Evolutionary conservation across 495 filamentous ascomycete genomes (phyloP).

Genomic region (Aspergillus affinis): DNA sequence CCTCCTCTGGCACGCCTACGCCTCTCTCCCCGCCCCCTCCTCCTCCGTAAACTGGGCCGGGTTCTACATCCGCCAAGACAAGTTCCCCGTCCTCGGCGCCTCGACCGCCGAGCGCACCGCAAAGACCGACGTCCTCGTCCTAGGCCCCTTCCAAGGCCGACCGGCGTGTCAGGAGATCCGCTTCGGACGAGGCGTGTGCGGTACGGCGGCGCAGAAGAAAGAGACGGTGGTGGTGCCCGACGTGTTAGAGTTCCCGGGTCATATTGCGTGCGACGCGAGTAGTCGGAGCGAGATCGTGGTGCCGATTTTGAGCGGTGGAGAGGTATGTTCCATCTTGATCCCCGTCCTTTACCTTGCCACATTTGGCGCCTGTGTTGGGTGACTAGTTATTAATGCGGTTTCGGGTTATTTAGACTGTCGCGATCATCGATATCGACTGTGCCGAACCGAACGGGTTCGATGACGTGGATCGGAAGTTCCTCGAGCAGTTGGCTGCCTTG

Average conservation of each 20-base stretch:
- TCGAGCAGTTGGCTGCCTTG: slow-evolving; percentile 70
- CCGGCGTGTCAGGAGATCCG: slow-evolving; percentile 84
- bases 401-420: slow-evolving; percentile 59
- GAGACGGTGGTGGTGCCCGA: slow-evolving; percentile 72
- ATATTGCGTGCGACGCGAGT: slow-evolving; percentile 87
- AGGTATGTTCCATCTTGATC: slow-evolving; percentile 39
- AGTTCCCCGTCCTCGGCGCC: slow-evolving; percentile 36
- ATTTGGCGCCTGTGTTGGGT: too few species aligned
- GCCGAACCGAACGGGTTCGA: slow-evolving; percentile 70
- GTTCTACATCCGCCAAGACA: slow-evolving; percentile 79
- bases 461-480: slow-evolving; percentile 62
- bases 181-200: slow-evolving; percentile 82
- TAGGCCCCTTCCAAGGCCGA: slow-evolving; percentile 87
- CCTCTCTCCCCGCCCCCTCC: slow-evolving; percentile 72
- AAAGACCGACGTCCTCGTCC: slow-evolving; percentile 54
- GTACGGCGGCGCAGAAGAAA: slow-evolving; percentile 63
- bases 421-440: slow-evolving; percentile 89
- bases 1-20: slow-evolving; percentile 83
- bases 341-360: slow-evolving; percentile 3
- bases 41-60: slow-evolving; percentile 83
- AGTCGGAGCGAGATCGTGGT: slow-evolving; percentile 90
- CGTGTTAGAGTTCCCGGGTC: slow-evolving; percentile 75
- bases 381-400: slow-evolving; percentile 3
- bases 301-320: slow-evolving; percentile 62
- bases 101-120: slow-evolving; percentile 17